Base-by-base conservation (phyloP, 106 monocot genomes). In the Apostasia shenzhenica region DNA sequence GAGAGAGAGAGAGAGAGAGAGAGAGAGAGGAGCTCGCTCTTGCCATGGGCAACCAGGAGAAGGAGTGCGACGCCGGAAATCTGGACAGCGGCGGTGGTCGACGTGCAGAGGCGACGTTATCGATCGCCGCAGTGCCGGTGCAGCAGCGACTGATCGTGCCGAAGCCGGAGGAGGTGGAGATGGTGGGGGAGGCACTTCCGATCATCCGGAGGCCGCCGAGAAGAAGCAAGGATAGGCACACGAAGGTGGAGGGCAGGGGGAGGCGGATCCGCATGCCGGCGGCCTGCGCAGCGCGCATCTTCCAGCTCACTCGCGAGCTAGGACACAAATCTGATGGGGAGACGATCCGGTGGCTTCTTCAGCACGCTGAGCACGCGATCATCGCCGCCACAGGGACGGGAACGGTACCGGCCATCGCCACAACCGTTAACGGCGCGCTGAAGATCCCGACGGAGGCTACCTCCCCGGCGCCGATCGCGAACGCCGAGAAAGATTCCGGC, bases 181-280 rank as follows among this genome's bases (percentile, higher is more conserved):
- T 59, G 67, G 50, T 77, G 40, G 40, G 52, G 6, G 57, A 45
- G 3, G 38, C 49, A 11, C 66, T 52, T 49, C 66, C 54, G 41
- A 37, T 78, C 8, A 8, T 71, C 8, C 70, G 45, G 26, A 57
- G 72, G 10, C 67, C 67, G 26, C 1, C 67, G 8, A 59, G 57
- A 14, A 57, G 78, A 14, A 78, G 59, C 48, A 78, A 78, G 67
- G 78, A 78, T 46, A 72, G 78, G 8, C 78, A 78, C 59, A 78
- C 78, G 26, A 78, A 78, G 37, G 78, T 78, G 45, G 78, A 67
- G 66, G 78, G 78, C 42, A 72, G 78, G 51, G 78, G 78, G 51
- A 58, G 78, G 41, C 41, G 72, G 60, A 78, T 78, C 59, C 78
- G 78, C 56, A 78, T 78, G 78, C 78, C 78, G 51, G 78, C 78